Percentiles rank a stretch among this genome's conserved stretches.
Evolutionary conservation across 2,329 filamentous ascomycete genomes (phyloP).

Genomic region (Aspergillus spinulosporus): DNA sequence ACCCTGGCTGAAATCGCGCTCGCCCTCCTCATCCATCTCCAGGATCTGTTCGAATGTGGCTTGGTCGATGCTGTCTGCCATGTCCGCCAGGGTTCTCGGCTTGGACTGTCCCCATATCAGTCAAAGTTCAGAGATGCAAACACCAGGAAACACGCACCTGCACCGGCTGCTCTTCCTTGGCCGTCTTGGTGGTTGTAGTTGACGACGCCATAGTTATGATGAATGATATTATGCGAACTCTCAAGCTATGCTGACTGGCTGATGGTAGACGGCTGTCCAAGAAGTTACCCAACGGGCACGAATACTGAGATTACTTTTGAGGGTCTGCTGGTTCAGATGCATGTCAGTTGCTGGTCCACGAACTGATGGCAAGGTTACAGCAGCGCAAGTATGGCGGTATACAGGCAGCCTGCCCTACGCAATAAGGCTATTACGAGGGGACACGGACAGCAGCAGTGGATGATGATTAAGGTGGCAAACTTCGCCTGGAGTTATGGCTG

Average conservation of each 20-base stretch:
- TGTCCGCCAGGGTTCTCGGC: constrained; percentile 54
- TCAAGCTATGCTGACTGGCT: not conserved
- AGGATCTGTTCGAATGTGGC: constrained; percentile 90
- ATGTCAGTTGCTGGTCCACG: constrained; percentile 22
- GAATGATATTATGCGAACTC: constrained; percentile 4
- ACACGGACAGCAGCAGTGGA: constrained; percentile 10
- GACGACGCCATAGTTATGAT: constrained; percentile 28
- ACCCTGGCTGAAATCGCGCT: constrained; percentile 81
- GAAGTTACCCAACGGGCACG: not conserved
- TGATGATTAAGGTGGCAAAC: not conserved
- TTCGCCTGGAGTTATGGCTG: constrained; percentile 9
- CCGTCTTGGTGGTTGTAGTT: constrained; percentile 25
- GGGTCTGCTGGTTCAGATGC: constrained; percentile 19
- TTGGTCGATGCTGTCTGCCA: constrained; percentile 75
- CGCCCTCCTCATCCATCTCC: constrained; percentile 95
- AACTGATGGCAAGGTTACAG: constrained; percentile 20
- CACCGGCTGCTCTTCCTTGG: constrained; percentile 27
- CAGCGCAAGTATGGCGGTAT: constrained; percentile 15
- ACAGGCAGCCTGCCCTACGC: constrained; percentile 23
- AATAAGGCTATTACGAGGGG: constrained; percentile 24
- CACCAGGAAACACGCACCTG: not conserved
- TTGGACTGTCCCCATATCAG: constrained; percentile 40
- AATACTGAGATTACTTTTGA: constrained; percentile 21
- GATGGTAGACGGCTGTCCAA: not conserved
- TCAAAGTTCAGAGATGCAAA: not conserved